Evolutionary conservation across 2,329 filamentous ascomycete species (phyloP), one percentile per base, ranked within the genome.

Genomic region (Achaetomium macrosporum): DNA sequence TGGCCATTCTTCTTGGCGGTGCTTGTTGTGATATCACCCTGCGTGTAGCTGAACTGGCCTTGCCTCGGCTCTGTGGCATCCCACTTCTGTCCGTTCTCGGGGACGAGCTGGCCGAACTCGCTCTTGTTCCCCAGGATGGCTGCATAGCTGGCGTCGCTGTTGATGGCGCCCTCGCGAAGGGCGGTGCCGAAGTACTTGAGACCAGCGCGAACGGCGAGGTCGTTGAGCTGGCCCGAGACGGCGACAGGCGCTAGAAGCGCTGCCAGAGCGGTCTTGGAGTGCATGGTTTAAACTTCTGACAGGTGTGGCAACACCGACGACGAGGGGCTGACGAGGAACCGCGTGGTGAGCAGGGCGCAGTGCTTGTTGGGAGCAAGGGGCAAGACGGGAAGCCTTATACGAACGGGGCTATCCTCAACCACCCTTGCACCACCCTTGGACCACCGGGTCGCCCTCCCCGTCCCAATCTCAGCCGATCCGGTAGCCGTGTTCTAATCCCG

Each of bases 11-110:
- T 64, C 59, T 71, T 69, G 12, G 77, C 77, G 16, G 77, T 67
- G 43, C 72, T 67, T 40, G 76, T 67, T 17, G 81, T 69, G 47
- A 74, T 71, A 46, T 87, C 81, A 37, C 79, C 83, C 1, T 15
- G 16, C 35, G 6, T 17, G 37, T 39, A 53, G 40, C 7, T 55
- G 48, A 55, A 55, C 29, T 48, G 41, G 41, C 53, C 51, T 13
- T 74, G 76, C 39, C 68, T 64, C 0, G 81, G 79, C 71, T 88
- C 81, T 15, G 74, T 83, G 56, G 75, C 71, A 54, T 83, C 74
- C 82, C 82, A 88, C 73, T 82, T 77, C 66, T 82, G 78, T 2
- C 76, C 75, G 64, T 87, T 87, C 45, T 77, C 79, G 0, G 83
- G 81, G 0, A 83, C 85, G 25, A 85, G 73, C 65, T 83, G 77